phyloP scores from a whole-genome alignment of 2,329 filamentous ascomycete species.

The Fusarium paranaense region DNA sequence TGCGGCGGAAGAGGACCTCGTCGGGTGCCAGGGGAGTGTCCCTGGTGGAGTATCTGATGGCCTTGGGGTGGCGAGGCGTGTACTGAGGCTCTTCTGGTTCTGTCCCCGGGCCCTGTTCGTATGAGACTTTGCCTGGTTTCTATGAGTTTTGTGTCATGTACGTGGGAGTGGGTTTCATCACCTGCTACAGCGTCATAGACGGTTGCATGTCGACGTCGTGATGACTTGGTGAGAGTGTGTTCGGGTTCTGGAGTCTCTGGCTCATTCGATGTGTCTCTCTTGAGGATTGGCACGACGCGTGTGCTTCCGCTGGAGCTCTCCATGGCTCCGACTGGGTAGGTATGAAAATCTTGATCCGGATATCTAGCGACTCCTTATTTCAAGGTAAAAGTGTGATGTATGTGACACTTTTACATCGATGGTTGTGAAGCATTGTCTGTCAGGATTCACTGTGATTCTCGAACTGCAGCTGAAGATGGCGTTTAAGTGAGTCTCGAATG shows the following conservation, averaged over 20 bases:
- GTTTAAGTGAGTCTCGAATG: not conserved
- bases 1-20: slow-evolving; percentile 75
- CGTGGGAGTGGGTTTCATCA: slow-evolving; percentile 46
- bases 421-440: slow-evolving; percentile 27
- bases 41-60: slow-evolving; percentile 43
- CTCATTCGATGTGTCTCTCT: slow-evolving; percentile 20
- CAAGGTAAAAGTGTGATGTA: slow-evolving; percentile 14
- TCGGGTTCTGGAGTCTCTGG: slow-evolving; percentile 17
- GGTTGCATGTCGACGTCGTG: slow-evolving; percentile 58
- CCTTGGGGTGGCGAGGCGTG: slow-evolving; percentile 26
- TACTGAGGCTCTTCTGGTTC: slow-evolving; percentile 36
- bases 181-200: slow-evolving; percentile 81
- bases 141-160: slow-evolving; percentile 39
- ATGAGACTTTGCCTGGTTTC: slow-evolving; percentile 47
- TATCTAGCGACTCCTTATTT: not conserved
- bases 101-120: slow-evolving; percentile 34
- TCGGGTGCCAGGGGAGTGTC: slow-evolving; percentile 68
- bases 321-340: slow-evolving; percentile 9
- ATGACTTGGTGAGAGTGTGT: slow-evolving; percentile 15
- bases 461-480: not conserved
- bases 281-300: slow-evolving; percentile 9
- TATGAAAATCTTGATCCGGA: not conserved
- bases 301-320: slow-evolving; percentile 11
- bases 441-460: not conserved
- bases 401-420: slow-evolving; percentile 5